phyloP scores from a whole-genome alignment of 169 alveolate genomes.

The Sarcocystis neurona region DNA sequence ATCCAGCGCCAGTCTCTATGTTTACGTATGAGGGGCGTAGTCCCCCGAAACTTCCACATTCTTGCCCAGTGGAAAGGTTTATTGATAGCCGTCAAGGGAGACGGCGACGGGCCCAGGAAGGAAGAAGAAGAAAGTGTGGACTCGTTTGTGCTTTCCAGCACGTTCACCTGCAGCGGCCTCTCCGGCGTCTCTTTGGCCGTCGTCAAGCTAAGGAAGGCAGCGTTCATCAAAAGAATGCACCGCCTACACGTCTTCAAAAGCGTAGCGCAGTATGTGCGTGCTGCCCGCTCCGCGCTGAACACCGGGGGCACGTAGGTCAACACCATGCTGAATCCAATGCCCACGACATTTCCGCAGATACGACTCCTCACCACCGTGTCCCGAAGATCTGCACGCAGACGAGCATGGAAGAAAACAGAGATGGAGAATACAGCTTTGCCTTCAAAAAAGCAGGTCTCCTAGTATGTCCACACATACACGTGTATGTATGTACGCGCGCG shows the following conservation, averaged over 20 bases:
- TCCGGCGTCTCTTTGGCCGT: background rate
- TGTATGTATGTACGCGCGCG: too few species aligned
- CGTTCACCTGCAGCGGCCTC: background rate
- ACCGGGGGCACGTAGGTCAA: background rate
- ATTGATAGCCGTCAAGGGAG: conserved; percentile 1
- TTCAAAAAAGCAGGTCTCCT: too few species aligned
- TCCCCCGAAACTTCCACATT: background rate
- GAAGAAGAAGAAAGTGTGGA: too few species aligned
- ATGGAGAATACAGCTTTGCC: too few species aligned
- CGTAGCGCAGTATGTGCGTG: conserved; percentile 32
- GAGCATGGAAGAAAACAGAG: too few species aligned
- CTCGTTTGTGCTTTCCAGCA: background rate
- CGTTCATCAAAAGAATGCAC: background rate
- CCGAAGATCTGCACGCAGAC: too few species aligned
- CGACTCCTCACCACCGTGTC: conserved; percentile 41
- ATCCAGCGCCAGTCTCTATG: too few species aligned
- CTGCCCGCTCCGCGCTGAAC: conserved; percentile 17
- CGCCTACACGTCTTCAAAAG: conserved; percentile 30
- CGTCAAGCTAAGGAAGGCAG: conserved; percentile 22
- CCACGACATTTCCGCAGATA: conserved; percentile 13
- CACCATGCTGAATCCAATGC: background rate
- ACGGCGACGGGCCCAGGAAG: background rate
- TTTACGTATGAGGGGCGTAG: too few species aligned
- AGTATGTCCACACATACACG: too few species aligned
- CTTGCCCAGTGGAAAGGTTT: conserved; percentile 8